Conservation (phyloP, 768 basidiomycete species). For the Rhizopogon roseolus region DNA sequence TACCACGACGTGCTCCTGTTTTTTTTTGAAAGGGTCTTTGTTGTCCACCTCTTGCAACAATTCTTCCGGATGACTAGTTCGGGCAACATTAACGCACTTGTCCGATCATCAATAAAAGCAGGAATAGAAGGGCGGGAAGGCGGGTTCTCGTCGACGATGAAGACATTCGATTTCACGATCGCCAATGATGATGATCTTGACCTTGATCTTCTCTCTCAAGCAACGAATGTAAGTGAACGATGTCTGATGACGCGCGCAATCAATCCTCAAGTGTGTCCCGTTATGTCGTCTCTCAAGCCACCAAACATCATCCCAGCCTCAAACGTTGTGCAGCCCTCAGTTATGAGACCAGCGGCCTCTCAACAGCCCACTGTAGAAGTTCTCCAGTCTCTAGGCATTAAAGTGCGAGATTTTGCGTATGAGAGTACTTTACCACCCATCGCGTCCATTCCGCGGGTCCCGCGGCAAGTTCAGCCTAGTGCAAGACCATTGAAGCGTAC, state of each 20-base stretch:
- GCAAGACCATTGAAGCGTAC: constrained; percentile 33
- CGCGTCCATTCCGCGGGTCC: constrained; percentile 40
- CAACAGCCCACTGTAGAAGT: constrained; percentile 32
- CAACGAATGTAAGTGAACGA: constrained; percentile 32
- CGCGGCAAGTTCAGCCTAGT: constrained; percentile 45
- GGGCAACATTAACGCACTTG: constrained; percentile 5
- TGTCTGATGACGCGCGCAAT: constrained; percentile 21
- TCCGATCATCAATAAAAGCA: constrained; percentile 1
- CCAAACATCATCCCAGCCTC: constrained; percentile 9
- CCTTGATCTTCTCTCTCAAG: constrained; percentile 19
- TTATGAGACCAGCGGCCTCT: constrained; percentile 4
- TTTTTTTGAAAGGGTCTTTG: neutral
- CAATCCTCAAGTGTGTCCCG: constrained; percentile 28
- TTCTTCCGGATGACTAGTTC: constrained; percentile 13
- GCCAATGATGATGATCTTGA: constrained; percentile 9
- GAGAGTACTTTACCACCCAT: constrained; percentile 64
- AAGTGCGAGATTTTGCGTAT: constrained; percentile 61
- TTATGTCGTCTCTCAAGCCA: constrained; percentile 19
- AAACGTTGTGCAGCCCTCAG: constrained; percentile 4
- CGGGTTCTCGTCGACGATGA: neutral
- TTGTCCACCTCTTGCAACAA: neutral
- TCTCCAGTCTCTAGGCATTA: constrained; percentile 31
- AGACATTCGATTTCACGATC: neutral
- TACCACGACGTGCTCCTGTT: constrained; percentile 20
- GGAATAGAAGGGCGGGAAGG: constrained; percentile 1